Base-by-base conservation (phyloP, 306 rosid genomes). In the Quercus mongolica region DNA sequence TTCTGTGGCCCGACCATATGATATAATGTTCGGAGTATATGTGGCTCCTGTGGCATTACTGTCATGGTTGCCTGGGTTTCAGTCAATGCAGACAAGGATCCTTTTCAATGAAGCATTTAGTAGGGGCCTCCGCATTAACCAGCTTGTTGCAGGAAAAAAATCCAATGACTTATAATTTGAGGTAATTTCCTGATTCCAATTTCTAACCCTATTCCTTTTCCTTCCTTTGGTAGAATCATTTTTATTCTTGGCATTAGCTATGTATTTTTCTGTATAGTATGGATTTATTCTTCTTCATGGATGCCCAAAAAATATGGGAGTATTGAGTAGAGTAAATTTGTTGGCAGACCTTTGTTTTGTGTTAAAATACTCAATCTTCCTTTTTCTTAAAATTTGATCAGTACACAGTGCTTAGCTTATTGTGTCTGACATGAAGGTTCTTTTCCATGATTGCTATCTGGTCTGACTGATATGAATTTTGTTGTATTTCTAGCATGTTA, bases 1-100 rank as follows among this genome's bases (percentile, higher is more conserved):
- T 83, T 81, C 91, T 52, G 77, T 94, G 76, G 91, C 92, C 70
- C 90, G 97, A 57, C 26, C 91, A 12, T 94, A 94, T 51, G 98
- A 94, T 80, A 82, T 89, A 73, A 56, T 94, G 75, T 91, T 94
- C 58, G 98, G 92, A 79, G 86, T 92, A 70, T 78, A 89, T 75
- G 84, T 91, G 97, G 25, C 64, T 73, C 95, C 98, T 58, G 92
- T 94, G 84, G 98, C 98, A 30, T 73, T 89, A 33, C 64, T 92
- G 19, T 94, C 98, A 70, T 92, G 98, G 97, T 85, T 89, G 76
- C 98, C 98, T 28, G 98, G 98, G 69, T 89, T 92, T 79, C 98
- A 94, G 79, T 71, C 97, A 33, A 92, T 94, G 97, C 97, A 94
- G 88, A 90, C 98, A 33, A 86, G 93, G 83, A 89, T 88, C 83